Conservation (phyloP, 163 green algal genomes). For the Botryococcus braunii region DNA sequence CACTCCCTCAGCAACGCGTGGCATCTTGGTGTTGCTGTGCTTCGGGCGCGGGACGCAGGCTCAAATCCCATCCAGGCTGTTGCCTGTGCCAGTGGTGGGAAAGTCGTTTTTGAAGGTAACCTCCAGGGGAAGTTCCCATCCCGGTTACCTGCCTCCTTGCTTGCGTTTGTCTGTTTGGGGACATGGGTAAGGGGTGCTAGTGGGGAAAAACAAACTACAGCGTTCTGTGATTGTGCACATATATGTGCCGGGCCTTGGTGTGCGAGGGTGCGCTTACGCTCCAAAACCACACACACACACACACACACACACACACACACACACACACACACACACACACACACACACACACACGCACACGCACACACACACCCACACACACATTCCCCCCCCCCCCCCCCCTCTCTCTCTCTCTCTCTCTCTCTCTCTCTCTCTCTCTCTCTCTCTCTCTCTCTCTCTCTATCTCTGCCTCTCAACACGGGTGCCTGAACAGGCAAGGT, state of each 20-base stretch:
- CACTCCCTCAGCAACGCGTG: conserved; percentile 31
- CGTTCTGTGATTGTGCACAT: background rate
- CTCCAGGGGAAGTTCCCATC: background rate
- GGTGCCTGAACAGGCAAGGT: conserved; percentile 22
- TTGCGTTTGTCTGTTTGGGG: background rate
- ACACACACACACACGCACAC: background rate
- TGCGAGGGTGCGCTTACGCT: background rate
- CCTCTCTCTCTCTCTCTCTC: background rate
- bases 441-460: too few relatives aligned
- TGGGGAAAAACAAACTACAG: background rate
- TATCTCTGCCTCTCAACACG: too few relatives aligned
- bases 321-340: background rate
- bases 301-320: background rate
- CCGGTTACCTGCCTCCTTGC: background rate
- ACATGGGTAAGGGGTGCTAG: background rate
- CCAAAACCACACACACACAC: background rate
- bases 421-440: background rate
- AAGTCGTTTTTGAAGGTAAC: conserved; percentile 20
- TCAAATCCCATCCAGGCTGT: conserved; percentile 19
- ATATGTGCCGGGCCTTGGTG: background rate
- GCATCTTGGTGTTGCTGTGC: conserved; percentile 23
- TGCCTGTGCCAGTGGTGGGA: conserved; percentile 11
- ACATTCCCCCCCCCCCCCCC: background rate
- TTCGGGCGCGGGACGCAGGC: conserved; percentile 14
- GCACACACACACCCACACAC: too few relatives aligned